phyloP scores from a whole-genome alignment of 257 asterid species.

The Handroanthus guayacan region DNA sequence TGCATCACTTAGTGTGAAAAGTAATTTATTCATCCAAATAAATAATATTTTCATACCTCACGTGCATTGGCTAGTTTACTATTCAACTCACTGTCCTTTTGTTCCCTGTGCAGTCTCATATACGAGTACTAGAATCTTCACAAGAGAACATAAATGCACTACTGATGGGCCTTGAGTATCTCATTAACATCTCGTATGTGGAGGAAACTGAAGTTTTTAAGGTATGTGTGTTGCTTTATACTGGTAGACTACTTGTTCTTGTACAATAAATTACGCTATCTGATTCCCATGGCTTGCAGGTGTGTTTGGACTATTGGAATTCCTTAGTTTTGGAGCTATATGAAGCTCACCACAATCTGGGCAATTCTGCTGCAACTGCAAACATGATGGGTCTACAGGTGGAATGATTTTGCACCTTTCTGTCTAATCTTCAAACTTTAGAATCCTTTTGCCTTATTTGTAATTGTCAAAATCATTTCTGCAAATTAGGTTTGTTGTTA shows the following conservation, averaged over 20 bases:
- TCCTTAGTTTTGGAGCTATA: constrained; percentile 79
- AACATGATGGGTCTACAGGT: constrained; percentile 88
- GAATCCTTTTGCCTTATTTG: neutral
- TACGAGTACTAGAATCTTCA: constrained; percentile 70
- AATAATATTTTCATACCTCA: constrained; percentile 9
- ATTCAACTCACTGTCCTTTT: constrained; percentile 27
- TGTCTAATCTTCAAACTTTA: constrained; percentile 13
- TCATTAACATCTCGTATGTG: constrained; percentile 75
- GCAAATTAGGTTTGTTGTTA: constrained; percentile 9
- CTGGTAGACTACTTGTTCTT: constrained; percentile 17
- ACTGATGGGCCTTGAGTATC: constrained; percentile 81
- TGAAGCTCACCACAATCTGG: constrained; percentile 76
- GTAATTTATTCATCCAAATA: neutral
- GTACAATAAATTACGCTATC: neutral
- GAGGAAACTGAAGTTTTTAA: constrained; percentile 93
- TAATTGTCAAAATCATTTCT: neutral
- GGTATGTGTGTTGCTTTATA: constrained; percentile 49
- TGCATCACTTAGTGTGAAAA: neutral
- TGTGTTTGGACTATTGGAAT: constrained; percentile 94
- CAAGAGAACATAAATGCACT: constrained; percentile 67
- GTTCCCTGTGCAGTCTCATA: constrained; percentile 66
- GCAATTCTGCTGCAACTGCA: constrained; percentile 63
- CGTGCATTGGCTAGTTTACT: neutral
- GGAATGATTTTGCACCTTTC: constrained; percentile 14
- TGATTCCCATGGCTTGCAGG: constrained; percentile 53